Evolutionary conservation across 1,284 basidiomycete species (phyloP).

Genomic region (Tausonia pullulans): DNA sequence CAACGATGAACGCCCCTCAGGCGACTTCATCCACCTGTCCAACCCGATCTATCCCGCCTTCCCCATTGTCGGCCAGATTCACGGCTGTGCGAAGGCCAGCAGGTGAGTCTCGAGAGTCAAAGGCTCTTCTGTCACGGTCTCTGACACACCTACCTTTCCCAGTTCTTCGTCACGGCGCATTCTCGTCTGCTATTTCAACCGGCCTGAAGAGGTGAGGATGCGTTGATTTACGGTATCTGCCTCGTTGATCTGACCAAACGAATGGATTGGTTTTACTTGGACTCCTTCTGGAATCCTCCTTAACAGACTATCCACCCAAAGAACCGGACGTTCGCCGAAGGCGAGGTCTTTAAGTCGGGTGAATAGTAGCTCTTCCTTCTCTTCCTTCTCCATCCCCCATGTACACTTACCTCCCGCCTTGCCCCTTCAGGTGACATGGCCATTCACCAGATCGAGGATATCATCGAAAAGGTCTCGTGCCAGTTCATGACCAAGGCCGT

Average conservation of each 20-base stretch:
- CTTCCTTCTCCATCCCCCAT: background rate
- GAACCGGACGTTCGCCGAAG: conserved; percentile 70
- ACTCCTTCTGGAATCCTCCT: too few species aligned
- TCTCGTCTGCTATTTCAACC: conserved; percentile 79
- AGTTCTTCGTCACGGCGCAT: conserved; percentile 26
- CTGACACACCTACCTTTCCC: too few species aligned
- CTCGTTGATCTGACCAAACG: too few species aligned
- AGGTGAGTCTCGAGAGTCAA: too few species aligned
- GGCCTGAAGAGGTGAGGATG: conserved; percentile 57
- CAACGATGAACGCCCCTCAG: conserved; percentile 65
- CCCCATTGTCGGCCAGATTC: conserved; percentile 79
- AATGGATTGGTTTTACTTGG: too few species aligned
- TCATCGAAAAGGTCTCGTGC: conserved; percentile 75
- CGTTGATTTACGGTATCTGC: too few species aligned
- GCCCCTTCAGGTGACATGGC: conserved; percentile 56
- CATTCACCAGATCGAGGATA: conserved; percentile 75
- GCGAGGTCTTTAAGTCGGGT: conserved; percentile 91
- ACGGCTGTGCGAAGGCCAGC: too few species aligned
- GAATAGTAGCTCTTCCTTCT: conserved; percentile 24
- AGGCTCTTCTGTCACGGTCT: too few species aligned
- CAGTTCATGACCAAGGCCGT: conserved; percentile 80
- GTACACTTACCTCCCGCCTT: background rate
- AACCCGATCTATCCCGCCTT: conserved; percentile 80
- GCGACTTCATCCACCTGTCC: conserved; percentile 84
- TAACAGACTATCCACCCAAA: conserved; percentile 63